Evolutionary conservation across 352 stramenopile species (phyloP).

Genomic region (Phytopythium oedochilum): DNA sequence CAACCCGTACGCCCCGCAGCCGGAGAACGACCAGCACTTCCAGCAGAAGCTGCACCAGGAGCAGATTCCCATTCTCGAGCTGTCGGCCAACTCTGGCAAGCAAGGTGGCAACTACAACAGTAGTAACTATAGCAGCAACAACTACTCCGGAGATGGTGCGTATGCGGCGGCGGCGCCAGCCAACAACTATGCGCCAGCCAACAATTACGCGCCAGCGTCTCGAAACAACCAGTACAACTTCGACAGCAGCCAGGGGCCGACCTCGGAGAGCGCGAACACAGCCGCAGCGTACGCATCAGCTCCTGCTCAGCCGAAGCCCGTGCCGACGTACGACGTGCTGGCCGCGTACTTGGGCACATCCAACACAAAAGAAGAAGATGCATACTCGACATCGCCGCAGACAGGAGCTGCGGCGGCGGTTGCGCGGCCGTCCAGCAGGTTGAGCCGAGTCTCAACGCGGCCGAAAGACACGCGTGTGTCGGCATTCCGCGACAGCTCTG

Average conservation of each 20-base stretch:
- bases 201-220: neutral
- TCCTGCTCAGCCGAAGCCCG: neutral
- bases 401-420: slow-evolving; percentile 2
- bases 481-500: slow-evolving; percentile 15
- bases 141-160: slow-evolving; percentile 4
- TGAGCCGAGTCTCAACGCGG: slow-evolving; percentile 1
- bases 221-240: slow-evolving; percentile 33
- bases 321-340: slow-evolving; percentile 31
- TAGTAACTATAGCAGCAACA: slow-evolving; percentile 1
- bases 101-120: slow-evolving; percentile 1
- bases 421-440: neutral
- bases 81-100: slow-evolving; percentile 6
- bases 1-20: slow-evolving; percentile 4
- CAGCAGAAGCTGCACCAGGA: slow-evolving; percentile 24
- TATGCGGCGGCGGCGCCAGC: neutral
- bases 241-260: slow-evolving; percentile 4
- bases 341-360: slow-evolving; percentile 32
- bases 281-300: neutral
- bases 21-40: slow-evolving; percentile 6
- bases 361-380: slow-evolving; percentile 16
- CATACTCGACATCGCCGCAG: slow-evolving; percentile 14
- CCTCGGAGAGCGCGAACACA: neutral
- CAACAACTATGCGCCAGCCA: neutral
- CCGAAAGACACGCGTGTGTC: slow-evolving; percentile 10
- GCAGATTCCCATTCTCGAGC: slow-evolving; percentile 10